Base-by-base conservation (phyloP, 306 rosid genomes). In the Heteromeles arbutifolia region DNA sequence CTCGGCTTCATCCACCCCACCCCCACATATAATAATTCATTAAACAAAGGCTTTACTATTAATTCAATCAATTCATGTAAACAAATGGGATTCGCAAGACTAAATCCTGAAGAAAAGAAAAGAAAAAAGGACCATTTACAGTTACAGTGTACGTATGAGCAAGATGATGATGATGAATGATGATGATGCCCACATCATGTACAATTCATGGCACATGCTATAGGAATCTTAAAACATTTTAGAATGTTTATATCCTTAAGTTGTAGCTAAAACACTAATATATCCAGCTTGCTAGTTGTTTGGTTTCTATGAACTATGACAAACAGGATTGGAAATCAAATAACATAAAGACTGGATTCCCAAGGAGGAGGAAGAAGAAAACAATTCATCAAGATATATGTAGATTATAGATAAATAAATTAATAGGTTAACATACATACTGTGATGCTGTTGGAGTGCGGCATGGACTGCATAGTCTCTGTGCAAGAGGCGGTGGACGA, bases 381-480 rank as follows among this genome's bases (percentile, higher is more conserved):
- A 48, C 54, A 48, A 6, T 48, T 48, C 54, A 14, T 13, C 53
- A 15, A 15, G 8, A 48, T 14, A 5, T 5, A 4, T 15, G 6
- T 14, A 4, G 53, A 45, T 48, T 14, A 15, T 18, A 48, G 8
- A 48, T 48, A 15, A 15, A 15, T 48, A 15, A 17, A 48, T 48
- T 48, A 48, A 48, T 48, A 48, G 54, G 6, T 17, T 15, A 48
- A 48, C 54, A 15, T 15, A 56, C 61, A n/a, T 56, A 59, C 65
- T 25, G 31, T 22, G 32, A 67, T 65, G 80, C 34, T 14, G 39
- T 61, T 78, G 86, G 14, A 78, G 6, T 21, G 86, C 81, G 13
- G 86, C 82, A 24, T 82, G 86, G 53, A 82, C 86, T 21, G 69
- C 65, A 74, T 82, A 82, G 34, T 82, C 86, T 70, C 80, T 56